phyloP scores from a whole-genome alignment of 164 flowering plant species.

The Echeveria elegans region DNA sequence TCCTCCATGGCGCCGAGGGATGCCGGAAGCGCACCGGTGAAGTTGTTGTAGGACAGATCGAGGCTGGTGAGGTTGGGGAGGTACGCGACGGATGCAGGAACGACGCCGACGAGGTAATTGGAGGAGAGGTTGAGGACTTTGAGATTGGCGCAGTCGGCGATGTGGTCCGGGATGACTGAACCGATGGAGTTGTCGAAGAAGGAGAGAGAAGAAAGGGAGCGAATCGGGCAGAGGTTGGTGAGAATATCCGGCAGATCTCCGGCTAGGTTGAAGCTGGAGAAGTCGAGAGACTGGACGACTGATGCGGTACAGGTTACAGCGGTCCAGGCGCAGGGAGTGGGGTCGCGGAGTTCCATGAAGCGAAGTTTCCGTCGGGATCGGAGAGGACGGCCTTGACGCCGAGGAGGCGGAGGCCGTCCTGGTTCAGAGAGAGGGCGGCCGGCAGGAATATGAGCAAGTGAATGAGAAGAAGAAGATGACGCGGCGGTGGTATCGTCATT shows the following conservation, averaged over 20 bases:
- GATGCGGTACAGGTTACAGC: background rate
- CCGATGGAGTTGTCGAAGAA: conserved; percentile 5
- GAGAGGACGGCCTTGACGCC: conserved; percentile 3
- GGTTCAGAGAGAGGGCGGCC: background rate
- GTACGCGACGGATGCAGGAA: background rate
- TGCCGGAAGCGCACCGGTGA: conserved; percentile 6
- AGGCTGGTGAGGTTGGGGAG: background rate
- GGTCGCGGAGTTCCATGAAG: conserved; percentile 3
- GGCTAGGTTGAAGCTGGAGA: conserved; percentile 9
- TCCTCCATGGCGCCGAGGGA: background rate
- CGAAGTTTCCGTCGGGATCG: background rate
- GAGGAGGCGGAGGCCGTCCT: conserved; percentile 7
- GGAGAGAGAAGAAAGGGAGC: background rate
- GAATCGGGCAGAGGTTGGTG: conserved; percentile 6
- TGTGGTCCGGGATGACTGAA: background rate
- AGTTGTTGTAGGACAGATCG: conserved; percentile 6
- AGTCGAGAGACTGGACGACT: background rate
- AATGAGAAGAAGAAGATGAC: background rate
- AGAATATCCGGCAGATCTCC: background rate
- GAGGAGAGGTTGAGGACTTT: conserved; percentile 2
- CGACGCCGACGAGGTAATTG: background rate
- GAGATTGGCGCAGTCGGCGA: background rate
- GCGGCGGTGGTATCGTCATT: background rate
- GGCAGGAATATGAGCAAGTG: background rate
- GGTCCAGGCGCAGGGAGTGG: conserved; percentile 1